These are phyloP conservation scores for Yamadazyma akitaensis DNA, from an alignment of 805 yeast genomes.

Conservation along the genomic window DNA sequence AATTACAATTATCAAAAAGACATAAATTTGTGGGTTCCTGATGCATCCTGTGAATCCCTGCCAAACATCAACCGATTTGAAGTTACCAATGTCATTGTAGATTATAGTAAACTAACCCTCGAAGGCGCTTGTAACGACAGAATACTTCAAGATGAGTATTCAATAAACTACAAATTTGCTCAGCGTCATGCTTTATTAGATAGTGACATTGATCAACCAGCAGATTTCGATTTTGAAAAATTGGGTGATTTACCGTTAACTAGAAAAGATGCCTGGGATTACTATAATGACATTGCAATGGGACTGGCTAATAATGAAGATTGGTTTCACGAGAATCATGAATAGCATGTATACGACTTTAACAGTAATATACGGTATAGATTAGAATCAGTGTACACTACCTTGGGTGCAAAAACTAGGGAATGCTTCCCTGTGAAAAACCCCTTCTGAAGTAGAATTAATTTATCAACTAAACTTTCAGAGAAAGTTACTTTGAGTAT, in stretches of 20 bases:
- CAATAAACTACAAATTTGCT: constrained; percentile 22
- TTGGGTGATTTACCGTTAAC: constrained; percentile 36
- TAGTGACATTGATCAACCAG: constrained; percentile 21
- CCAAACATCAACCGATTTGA: constrained; percentile 24
- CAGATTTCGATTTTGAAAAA: constrained; percentile 20
- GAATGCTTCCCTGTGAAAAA: too few relatives aligned
- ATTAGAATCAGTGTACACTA: not conserved
- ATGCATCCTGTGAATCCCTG: constrained; percentile 31
- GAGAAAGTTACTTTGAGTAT: too few relatives aligned
- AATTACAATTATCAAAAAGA: constrained; percentile 41
- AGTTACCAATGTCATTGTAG: constrained; percentile 14
- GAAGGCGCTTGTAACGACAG: constrained; percentile 39
- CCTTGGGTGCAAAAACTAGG: not conserved
- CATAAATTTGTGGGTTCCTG: constrained; percentile 46
- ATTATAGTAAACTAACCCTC: constrained; percentile 26
- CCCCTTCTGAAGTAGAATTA: too few relatives aligned
- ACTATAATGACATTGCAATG: constrained; percentile 22
- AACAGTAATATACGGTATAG: constrained; percentile 1
- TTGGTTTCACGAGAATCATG: constrained; percentile 20
- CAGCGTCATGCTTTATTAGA: constrained; percentile 23
- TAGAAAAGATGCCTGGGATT: constrained; percentile 38
- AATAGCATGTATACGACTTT: constrained; percentile 3
- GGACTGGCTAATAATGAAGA: constrained; percentile 14
- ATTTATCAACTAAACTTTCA: too few relatives aligned
- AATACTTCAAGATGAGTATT: constrained; percentile 37